phyloP scores from a whole-genome alignment of 1,284 basidiomycete genomes.

The Veloporphyrellus conicus region DNA sequence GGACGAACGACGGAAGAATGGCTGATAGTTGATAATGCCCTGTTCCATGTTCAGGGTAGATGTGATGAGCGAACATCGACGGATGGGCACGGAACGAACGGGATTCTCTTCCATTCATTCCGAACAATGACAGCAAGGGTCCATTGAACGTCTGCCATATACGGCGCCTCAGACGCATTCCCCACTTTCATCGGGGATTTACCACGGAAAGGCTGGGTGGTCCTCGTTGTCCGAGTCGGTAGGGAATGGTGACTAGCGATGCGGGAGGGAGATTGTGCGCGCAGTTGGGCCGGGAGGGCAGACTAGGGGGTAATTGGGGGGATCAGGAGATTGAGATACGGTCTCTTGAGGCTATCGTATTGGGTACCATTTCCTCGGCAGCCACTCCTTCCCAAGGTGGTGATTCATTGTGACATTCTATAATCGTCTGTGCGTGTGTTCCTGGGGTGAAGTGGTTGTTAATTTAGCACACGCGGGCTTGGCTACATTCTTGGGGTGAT shows the following conservation, averaged over 20 bases:
- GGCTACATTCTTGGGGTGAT: conserved; percentile 15
- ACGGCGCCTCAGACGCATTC: not conserved
- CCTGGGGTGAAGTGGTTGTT: conserved; percentile 4
- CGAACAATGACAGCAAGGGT: conserved; percentile 1
- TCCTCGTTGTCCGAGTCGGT: not conserved
- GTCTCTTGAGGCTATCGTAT: conserved; percentile 11
- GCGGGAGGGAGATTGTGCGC: not conserved
- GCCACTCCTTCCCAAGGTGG: conserved; percentile 16
- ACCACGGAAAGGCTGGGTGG: not conserved
- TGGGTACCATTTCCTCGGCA: conserved; percentile 17
- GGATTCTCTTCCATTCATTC: conserved; percentile 22
- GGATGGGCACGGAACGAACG: conserved; percentile 10
- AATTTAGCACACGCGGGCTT: not conserved
- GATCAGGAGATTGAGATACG: conserved; percentile 15
- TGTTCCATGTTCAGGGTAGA: conserved; percentile 20
- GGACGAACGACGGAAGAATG: conserved; percentile 12
- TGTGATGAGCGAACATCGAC: conserved; percentile 16
- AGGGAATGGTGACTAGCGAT: not conserved
- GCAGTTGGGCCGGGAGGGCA: not conserved
- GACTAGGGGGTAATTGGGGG: not conserved
- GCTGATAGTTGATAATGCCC: not conserved
- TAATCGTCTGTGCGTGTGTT: not conserved
- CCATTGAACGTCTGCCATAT: conserved; percentile 2
- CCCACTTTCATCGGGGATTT: conserved; percentile 1
- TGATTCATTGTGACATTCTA: not conserved